Conservation (phyloP, 75 land plant species). For the Pinus taeda region DNA sequence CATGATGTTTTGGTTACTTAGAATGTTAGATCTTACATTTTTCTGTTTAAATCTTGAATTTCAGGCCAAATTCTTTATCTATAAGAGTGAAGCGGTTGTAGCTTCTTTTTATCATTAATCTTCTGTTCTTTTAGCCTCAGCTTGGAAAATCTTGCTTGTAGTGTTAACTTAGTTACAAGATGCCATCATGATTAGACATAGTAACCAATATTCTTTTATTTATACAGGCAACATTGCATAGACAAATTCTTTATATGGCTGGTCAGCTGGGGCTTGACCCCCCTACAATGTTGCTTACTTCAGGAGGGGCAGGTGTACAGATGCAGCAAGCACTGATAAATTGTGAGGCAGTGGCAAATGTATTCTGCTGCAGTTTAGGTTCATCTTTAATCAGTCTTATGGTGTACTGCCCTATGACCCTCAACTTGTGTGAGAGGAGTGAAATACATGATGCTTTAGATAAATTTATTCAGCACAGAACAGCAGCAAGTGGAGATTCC, state of each 20-base stretch:
- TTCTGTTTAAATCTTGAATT: neutral
- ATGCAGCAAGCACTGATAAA: constrained; percentile 72
- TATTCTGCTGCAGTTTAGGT: constrained; percentile 48
- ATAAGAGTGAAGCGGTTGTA: neutral
- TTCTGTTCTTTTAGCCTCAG: neutral
- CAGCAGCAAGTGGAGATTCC: neutral
- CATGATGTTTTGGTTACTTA: neutral
- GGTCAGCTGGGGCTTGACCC: constrained; percentile 99
- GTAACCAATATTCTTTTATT: neutral
- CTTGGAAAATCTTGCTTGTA: neutral
- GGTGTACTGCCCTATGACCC: constrained; percentile 57
- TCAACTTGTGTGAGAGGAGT: constrained; percentile 29
- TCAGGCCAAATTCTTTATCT: neutral
- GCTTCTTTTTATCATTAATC: constrained; percentile 6
- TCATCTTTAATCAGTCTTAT: constrained; percentile 49
- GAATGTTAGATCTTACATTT: neutral
- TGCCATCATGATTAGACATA: neutral
- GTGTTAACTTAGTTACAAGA: neutral
- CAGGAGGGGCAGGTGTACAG: constrained; percentile 62
- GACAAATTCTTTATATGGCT: constrained; percentile 84
- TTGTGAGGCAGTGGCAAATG: constrained; percentile 83
- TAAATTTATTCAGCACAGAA: constrained; percentile 20
- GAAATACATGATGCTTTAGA: constrained; percentile 37
- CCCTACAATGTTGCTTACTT: constrained; percentile 79
- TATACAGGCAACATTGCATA: constrained; percentile 79